Base-by-base conservation (phyloP, 2,329 filamentous ascomycete species). In the Plectosphaerella plurivora region DNA sequence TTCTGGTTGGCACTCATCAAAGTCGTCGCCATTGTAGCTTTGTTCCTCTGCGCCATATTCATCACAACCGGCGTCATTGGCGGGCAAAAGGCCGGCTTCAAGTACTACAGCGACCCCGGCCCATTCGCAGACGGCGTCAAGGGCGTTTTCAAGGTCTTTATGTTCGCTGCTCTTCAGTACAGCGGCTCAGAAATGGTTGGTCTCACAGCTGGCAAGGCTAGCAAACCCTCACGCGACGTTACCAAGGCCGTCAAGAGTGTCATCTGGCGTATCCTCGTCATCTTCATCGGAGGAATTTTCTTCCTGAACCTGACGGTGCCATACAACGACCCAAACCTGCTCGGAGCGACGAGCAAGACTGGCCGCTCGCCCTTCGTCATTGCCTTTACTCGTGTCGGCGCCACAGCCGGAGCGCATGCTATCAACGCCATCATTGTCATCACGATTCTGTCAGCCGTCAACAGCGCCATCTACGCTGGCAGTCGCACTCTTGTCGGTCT, bases 1-100 rank as follows among this genome's bases (percentile, higher is more conserved):
- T 82, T 82, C 53, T 81, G 77, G 74, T 67, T 82, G n/a, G 77
- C 76, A 55, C 60, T 82, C 20, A 65, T 82, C 33, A 82, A 82
- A 60, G 74, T 78, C 20, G 65, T 75, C 39, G 77, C 76, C 11
- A 81, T 82, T 50, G 68, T 78, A 7, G 73, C 83, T 49, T 86
- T 87, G 61, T 84, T 87, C 54, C 22, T 22, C 22, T 22, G 22
- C 22, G 22, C 22, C 22, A 22, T 22, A 3, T 5, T 22, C 22
- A 22, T 22, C 74, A 60, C 53, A 24, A 54, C 53, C 3, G 60
- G 60, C 9, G 57, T 52, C 6, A 60, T 60, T 16, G 53, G 58
- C 10, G 58, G 57, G 14, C 54, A 61, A n/a, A 55, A 53, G 8
- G 55, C 61, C 16, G 60, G 60, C 8, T 61, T 58, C 44, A 45